Evolutionary conservation across 441 rosid species (phyloP).

Genomic region (Dalechampia spathulata): DNA sequence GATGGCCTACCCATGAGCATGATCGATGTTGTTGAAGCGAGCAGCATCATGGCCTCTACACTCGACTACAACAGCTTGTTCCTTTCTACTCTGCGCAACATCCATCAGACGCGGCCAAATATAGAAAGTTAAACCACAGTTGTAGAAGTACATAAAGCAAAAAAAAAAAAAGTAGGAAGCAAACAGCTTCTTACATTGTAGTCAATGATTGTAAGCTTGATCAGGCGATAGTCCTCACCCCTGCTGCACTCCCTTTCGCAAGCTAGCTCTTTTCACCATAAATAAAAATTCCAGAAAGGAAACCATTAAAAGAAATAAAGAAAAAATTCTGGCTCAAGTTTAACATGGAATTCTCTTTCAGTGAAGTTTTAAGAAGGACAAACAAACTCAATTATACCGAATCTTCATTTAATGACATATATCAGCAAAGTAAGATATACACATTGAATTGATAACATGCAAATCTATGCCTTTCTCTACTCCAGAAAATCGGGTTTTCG

Average conservation of each 20-base stretch:
- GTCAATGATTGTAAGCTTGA: conserved; percentile 74
- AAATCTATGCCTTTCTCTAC: too few relatives aligned
- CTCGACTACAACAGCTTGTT: conserved; percentile 66
- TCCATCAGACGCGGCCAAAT: conserved; percentile 1
- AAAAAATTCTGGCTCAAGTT: too few relatives aligned
- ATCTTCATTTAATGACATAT: too few relatives aligned
- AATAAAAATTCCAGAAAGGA: neutral
- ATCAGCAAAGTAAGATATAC: too few relatives aligned
- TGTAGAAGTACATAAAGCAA: neutral
- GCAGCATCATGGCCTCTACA: conserved; percentile 97
- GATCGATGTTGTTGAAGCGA: conserved; percentile 58
- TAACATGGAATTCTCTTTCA: neutral
- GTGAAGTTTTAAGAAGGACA: neutral
- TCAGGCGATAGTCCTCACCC: conserved; percentile 84
- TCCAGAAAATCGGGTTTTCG: too few relatives aligned
- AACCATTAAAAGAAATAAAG: neutral
- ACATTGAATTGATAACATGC: too few relatives aligned
- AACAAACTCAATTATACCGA: too few relatives aligned
- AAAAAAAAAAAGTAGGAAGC: neutral
- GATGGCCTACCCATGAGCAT: conserved; percentile 74
- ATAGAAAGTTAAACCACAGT: neutral
- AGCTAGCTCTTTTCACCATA: conserved; percentile 45
- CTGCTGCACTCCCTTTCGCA: conserved; percentile 95
- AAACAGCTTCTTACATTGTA: conserved; percentile 38
- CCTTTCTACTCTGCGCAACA: conserved; percentile 55